A percentile compares a stretch with the other conserved stretches of the same genome.
phyloP scores from a whole-genome alignment of 345 rosid species.

The Citrus sinensis region DNA sequence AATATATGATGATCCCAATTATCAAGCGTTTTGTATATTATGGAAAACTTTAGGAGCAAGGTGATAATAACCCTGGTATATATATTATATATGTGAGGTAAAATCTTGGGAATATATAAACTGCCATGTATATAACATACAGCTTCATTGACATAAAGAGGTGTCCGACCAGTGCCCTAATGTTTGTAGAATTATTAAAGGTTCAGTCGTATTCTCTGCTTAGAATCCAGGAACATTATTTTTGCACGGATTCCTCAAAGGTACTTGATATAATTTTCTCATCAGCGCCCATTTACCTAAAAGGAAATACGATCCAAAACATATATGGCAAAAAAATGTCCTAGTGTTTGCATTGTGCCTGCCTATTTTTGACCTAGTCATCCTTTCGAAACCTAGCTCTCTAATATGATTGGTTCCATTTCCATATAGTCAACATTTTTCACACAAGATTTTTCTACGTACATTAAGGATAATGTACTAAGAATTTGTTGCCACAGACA shows the following conservation, averaged over 20 bases:
- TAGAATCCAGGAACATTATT: constrained; percentile 4
- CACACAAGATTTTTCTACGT: neutral
- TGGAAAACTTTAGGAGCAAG: too few relatives aligned
- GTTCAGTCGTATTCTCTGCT: constrained; percentile 10
- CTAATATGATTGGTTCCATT: neutral
- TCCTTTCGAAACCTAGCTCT: neutral
- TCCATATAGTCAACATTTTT: neutral
- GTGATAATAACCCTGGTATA: too few relatives aligned
- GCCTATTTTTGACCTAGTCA: neutral
- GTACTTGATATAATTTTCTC: neutral
- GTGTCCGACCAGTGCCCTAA: neutral
- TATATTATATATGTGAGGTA: too few relatives aligned
- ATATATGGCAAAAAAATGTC: neutral
- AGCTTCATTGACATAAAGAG: neutral
- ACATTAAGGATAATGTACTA: neutral
- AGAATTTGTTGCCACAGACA: neutral
- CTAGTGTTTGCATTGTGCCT: neutral
- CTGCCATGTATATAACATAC: too few relatives aligned
- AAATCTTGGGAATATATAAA: too few relatives aligned
- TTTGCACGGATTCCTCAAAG: neutral
- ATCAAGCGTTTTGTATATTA: too few relatives aligned
- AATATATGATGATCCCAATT: too few relatives aligned
- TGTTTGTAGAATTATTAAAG: constrained; percentile 13
- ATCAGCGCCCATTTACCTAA: constrained; percentile 9
- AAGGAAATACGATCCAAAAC: neutral